phyloP scores from a whole-genome alignment of 2,329 filamentous ascomycete species.

The Beauveria asiatica region DNA sequence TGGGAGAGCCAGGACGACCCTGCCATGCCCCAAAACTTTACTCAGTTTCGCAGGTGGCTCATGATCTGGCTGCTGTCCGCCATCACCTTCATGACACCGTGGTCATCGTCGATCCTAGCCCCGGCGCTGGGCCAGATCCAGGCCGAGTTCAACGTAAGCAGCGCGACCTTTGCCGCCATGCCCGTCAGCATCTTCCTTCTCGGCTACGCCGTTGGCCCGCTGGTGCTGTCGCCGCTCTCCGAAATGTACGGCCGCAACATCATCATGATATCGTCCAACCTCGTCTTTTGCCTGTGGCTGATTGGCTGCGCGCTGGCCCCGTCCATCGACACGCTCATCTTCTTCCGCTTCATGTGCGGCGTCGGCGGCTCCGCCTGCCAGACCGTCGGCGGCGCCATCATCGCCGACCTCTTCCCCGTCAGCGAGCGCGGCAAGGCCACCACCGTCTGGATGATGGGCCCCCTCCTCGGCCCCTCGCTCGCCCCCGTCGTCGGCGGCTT shows the following conservation, averaged over 20 bases:
- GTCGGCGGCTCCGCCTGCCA: slow-evolving; percentile 47
- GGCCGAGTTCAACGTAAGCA: slow-evolving; percentile 30
- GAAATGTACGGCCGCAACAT: slow-evolving; percentile 57
- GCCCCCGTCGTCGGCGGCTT: slow-evolving; percentile 43
- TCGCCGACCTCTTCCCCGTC: slow-evolving; percentile 44
- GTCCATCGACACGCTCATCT: slow-evolving; percentile 43
- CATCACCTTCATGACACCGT: slow-evolving; percentile 58
- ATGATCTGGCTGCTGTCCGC: slow-evolving; percentile 45
- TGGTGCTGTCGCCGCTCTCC: slow-evolving; percentile 48
- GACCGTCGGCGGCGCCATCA: slow-evolving; percentile 46
- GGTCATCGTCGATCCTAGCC: slow-evolving; percentile 53
- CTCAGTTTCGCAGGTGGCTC: slow-evolving; percentile 46
- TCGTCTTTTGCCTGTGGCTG: slow-evolving; percentile 53
- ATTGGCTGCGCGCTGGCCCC: slow-evolving; percentile 56
- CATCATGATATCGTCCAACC: slow-evolving; percentile 48
- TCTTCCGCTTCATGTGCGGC: slow-evolving; percentile 52
- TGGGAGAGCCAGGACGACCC: slow-evolving; percentile 53
- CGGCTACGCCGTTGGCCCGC: slow-evolving; percentile 49
- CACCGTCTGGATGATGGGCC: slow-evolving; percentile 45
- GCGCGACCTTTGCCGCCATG: slow-evolving; percentile 36
- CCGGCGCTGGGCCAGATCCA: slow-evolving; percentile 40
- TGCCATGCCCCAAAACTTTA: slow-evolving; percentile 51
- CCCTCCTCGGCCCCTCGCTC: slow-evolving; percentile 45
- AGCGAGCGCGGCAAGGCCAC: slow-evolving; percentile 39
- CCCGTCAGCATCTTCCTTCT: slow-evolving; percentile 55